Evolutionary conservation across 1,284 basidiomycete species (phyloP).

Genomic region (Hemileia vastatrix): DNA sequence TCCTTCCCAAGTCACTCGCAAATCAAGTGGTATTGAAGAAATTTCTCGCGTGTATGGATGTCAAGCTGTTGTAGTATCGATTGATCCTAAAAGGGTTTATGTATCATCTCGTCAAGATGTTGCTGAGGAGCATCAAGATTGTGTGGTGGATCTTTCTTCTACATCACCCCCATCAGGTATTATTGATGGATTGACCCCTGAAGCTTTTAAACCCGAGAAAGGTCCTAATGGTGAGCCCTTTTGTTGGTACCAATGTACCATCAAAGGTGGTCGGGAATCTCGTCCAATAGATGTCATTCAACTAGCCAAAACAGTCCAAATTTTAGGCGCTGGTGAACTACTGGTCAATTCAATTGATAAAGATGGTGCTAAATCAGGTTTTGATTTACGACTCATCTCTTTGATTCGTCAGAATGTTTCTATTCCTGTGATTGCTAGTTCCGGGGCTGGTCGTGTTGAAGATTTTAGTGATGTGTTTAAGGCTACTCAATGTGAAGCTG

Average conservation of each 20-base stretch:
- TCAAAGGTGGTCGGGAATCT: constrained; percentile 78
- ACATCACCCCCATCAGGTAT: constrained; percentile 40
- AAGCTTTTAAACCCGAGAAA: constrained; percentile 48
- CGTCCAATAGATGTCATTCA: constrained; percentile 87
- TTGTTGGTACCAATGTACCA: constrained; percentile 98
- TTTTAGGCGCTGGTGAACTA: constrained; percentile 87
- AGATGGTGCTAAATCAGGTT: constrained; percentile 86
- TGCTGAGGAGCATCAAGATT: constrained; percentile 54
- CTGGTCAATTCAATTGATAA: constrained; percentile 93
- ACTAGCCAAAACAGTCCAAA: constrained; percentile 77
- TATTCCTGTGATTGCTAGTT: constrained; percentile 90
- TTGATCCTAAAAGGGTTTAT: constrained; percentile 86
- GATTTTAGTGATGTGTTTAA: constrained; percentile 83
- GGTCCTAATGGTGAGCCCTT: constrained; percentile 57
- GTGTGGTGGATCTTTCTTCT: constrained; percentile 58
- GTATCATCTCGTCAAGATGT: constrained; percentile 56
- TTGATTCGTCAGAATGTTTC: constrained; percentile 65
- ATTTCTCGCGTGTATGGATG: constrained; percentile 86
- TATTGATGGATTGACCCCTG: constrained; percentile 2
- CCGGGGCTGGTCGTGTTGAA: constrained; percentile 69
- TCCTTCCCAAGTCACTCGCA: constrained; percentile 36
- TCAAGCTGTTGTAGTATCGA: constrained; percentile 94
- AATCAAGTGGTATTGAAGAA: constrained; percentile 72
- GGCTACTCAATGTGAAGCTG: constrained; percentile 74
- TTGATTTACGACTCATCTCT: constrained; percentile 73